Base-by-base conservation (phyloP, 2,329 filamentous ascomycete genomes). In the Arthrobotrys pseudoclavata region DNA sequence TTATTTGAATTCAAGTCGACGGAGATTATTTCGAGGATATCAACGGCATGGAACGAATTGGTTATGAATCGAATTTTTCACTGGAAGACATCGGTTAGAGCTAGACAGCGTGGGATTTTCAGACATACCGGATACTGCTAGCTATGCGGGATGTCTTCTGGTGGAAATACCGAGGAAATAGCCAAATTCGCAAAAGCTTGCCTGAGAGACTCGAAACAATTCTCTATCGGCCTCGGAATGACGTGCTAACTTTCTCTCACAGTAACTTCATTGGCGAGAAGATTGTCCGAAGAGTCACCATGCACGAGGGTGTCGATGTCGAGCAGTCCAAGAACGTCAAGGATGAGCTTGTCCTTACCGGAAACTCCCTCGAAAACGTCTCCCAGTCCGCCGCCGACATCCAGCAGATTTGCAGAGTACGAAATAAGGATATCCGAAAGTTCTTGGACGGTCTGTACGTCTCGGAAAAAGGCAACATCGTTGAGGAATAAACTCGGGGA, bases 361-460 rank as follows among this genome's bases (percentile, higher is more conserved):
- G 96, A 84, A 99, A 97, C 92, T 96, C 92, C 80, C 89, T 99
- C 83, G 96, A 99, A 90, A 90, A 91, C 85, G 96, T 99, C 82
- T 99, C 96, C 84, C 96, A 99, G 89, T 94, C 91, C 85, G 96
- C 96, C 82, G 96, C 96, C 87, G 96, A 99, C 86, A 97, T 99
- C 86, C 96, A 99, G 90, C 96, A 99, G 88, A 94, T 96, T 87
- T 99, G 96, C 94, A 91, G 91, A 88, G 96, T 99, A 87, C 91
- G 94, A 87, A 99, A 99, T 93, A 99, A 99, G 94, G 96, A 99
- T 97, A 99, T 99, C 89, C 94, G 96, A 89, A 97, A 97, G 93
- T 99, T 99, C 92, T 91, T 99, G 90, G 96, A 99, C 88, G 96
- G 96, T 91, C 90, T 99, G 86, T 99, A 99, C 89, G 96, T 99